Evolutionary conservation across 163 green algal genomes (phyloP).

Genomic region (Chlamydomonas reinhardtii): DNA sequence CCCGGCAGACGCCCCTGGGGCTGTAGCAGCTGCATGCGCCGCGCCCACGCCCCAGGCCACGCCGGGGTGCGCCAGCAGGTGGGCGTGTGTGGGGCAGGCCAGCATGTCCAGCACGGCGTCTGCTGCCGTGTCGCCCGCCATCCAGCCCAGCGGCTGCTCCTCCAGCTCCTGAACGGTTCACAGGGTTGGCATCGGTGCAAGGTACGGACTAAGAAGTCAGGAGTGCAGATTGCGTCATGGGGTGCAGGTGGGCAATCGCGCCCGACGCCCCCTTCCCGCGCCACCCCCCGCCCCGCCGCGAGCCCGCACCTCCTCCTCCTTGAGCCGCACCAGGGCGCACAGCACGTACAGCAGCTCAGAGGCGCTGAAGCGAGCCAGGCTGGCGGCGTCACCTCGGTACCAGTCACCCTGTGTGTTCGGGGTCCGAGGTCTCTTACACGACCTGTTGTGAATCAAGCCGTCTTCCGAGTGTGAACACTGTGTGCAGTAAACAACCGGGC

Average conservation of each 20-base stretch:
- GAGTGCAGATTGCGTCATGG: no score
- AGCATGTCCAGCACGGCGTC: not conserved
- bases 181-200: no score
- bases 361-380: not conserved
- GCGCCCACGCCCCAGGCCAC: conserved; percentile 9
- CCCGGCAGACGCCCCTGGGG: no score
- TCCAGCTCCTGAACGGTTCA: conserved; percentile 33
- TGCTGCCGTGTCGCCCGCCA: not conserved
- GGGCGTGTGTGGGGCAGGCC: not conserved
- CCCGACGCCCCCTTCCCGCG: not conserved
- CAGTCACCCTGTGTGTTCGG: not conserved
- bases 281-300: no score
- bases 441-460: no score
- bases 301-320: not conserved
- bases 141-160: not conserved
- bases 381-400: conserved; percentile 10
- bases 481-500: no score
- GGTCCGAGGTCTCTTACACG: no score
- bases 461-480: no score
- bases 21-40: not conserved
- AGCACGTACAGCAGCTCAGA: conserved; percentile 12
- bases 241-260: not conserved
- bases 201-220: no score
- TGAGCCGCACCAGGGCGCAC: not conserved
- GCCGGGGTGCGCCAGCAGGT: not conserved